phyloP scores from a whole-genome alignment of 1,139 yeast species.

The Casaregolazyma lundiana region DNA sequence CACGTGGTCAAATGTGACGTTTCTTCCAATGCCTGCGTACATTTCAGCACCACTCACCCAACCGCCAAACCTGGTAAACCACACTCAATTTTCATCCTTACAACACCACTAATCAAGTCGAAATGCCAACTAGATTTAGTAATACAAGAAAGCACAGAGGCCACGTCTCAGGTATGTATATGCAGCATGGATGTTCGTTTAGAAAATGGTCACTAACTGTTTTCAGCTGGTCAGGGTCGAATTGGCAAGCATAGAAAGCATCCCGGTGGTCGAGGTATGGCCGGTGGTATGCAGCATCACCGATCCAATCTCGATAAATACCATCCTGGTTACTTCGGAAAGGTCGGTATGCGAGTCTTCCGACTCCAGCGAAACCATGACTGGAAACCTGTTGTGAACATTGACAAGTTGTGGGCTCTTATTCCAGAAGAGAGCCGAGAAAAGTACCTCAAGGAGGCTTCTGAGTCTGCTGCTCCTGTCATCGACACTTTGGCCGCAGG shows the following conservation, averaged over 20 bases:
- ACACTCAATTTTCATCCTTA: conserved; percentile 10
- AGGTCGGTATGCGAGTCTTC: conserved; percentile 99
- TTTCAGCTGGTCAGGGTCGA: conserved; percentile 99
- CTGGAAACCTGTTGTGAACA: conserved; percentile 98
- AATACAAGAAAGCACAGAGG: conserved; percentile 99
- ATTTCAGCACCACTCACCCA: conserved; percentile 7
- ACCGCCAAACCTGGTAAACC: not conserved
- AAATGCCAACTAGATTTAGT: conserved; percentile 98
- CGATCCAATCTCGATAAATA: conserved; percentile 95
- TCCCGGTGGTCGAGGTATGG: conserved; percentile 99
- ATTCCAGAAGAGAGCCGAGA: conserved; percentile 94
- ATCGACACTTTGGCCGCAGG: conserved; percentile 99
- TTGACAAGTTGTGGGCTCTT: conserved; percentile 98
- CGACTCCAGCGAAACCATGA: conserved; percentile 93
- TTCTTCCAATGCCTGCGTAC: conserved; percentile 1
- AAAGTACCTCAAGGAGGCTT: conserved; percentile 81
- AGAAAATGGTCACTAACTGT: conserved; percentile 15
- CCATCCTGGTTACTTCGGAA: conserved; percentile 99
- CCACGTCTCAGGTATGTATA: conserved; percentile 82
- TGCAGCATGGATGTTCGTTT: conserved; percentile 26
- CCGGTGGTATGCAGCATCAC: conserved; percentile 99
- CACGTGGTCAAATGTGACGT: not conserved
- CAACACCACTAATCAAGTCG: conserved; percentile 11
- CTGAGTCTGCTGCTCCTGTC: conserved; percentile 94
- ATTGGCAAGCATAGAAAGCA: conserved; percentile 99